A percentile compares a stretch with the other conserved stretches of the same genome.
phyloP scores from a whole-genome alignment of 768 basidiomycete genomes.

The Phylloporus sp. region DNA sequence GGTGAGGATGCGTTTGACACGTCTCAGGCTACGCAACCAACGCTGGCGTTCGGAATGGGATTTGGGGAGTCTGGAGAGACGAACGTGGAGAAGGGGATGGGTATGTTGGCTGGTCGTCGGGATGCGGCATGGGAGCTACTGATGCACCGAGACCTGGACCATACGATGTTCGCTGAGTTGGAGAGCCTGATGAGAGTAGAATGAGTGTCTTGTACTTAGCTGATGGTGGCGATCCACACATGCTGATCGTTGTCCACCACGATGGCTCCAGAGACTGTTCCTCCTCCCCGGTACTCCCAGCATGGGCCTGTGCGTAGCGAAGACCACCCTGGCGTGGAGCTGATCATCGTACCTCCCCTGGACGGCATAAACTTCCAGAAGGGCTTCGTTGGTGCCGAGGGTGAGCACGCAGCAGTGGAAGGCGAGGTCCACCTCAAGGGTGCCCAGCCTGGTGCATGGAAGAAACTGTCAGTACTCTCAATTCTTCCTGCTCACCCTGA shows the following conservation, averaged over 20 bases:
- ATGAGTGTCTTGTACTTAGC: conserved; percentile 25
- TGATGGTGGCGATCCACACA: conserved; percentile 10
- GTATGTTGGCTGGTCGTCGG: conserved; percentile 68
- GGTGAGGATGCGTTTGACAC: conserved; percentile 72
- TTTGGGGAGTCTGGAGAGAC: conserved; percentile 71
- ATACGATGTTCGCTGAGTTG: conserved; percentile 70
- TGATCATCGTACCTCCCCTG: conserved; percentile 69
- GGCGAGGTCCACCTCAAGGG: conserved; percentile 87
- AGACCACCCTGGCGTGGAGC: conserved; percentile 45
- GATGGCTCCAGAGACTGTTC: conserved; percentile 40
- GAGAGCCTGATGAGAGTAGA: conserved; percentile 75
- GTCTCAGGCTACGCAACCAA: conserved; percentile 52
- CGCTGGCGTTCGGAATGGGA: conserved; percentile 81
- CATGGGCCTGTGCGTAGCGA: conserved; percentile 30
- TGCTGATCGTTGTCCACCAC: background rate
- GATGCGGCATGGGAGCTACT: conserved; percentile 70
- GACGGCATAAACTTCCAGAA: conserved; percentile 79
- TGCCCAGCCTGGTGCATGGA: conserved; percentile 52
- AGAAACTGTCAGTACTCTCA: conserved; percentile 59
- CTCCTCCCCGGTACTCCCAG: conserved; percentile 62
- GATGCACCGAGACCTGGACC: conserved; percentile 70
- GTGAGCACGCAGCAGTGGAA: conserved; percentile 77
- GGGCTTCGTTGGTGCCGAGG: conserved; percentile 81
- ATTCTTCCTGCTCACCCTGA: conserved; percentile 11
- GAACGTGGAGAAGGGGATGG: conserved; percentile 66